Evolutionary conservation across 2,329 filamentous ascomycete species (phyloP).

Genomic region (Colletotrichum sp.): DNA sequence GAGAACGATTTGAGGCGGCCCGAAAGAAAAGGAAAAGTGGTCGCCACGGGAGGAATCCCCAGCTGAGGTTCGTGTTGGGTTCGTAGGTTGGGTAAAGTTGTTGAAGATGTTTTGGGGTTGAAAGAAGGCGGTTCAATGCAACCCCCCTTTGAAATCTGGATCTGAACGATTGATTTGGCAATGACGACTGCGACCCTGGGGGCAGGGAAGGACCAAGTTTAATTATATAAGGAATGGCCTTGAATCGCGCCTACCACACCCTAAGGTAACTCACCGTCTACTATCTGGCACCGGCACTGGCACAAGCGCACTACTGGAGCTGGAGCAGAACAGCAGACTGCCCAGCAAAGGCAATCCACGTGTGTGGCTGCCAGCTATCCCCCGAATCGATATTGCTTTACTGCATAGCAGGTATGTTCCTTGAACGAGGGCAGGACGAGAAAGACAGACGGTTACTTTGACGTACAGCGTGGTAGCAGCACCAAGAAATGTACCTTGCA

Average conservation of each 20-base stretch:
- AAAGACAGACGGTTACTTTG: not conserved
- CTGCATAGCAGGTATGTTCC: not conserved
- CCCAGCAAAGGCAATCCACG: not conserved
- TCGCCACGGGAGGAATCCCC: not conserved
- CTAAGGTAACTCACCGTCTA: not conserved
- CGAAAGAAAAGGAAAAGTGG: not conserved
- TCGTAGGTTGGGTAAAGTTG: not conserved
- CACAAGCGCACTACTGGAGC: not conserved
- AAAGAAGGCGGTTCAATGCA: not conserved
- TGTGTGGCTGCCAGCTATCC: not conserved
- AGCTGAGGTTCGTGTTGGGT: not conserved
- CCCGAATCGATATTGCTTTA: not conserved
- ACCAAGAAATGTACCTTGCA: not conserved
- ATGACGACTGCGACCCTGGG: not conserved
- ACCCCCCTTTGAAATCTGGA: not conserved
- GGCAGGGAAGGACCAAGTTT: conserved; percentile 6
- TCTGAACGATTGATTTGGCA: not conserved
- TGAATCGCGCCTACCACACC: not conserved
- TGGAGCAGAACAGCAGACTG: not conserved
- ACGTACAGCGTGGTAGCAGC: not conserved
- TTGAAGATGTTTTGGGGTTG: not conserved
- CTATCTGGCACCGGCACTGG: not conserved
- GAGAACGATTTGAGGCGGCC: not conserved
- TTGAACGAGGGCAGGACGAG: not conserved
- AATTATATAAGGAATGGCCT: not conserved